Conservation (phyloP, 2,329 filamentous ascomycete species). For the Pseudogymnoascus sp. region DNA sequence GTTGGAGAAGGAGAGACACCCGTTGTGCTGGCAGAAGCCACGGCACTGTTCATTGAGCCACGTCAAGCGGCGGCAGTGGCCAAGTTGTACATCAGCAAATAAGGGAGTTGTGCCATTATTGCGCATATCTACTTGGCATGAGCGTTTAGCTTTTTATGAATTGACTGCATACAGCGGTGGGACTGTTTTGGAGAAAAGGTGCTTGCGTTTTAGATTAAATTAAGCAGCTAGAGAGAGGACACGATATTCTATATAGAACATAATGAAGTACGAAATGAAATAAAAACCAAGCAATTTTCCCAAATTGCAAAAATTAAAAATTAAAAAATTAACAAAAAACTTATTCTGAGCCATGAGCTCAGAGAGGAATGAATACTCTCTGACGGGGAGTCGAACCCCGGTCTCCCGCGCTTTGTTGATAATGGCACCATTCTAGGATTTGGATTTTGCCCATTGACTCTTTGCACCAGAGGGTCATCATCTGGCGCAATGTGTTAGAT, state of each 20-base stretch:
- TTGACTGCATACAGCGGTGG: neutral
- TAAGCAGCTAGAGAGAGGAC: neutral
- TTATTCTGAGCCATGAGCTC: slow-evolving; percentile 3
- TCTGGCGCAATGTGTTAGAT: no score
- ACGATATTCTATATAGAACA: neutral
- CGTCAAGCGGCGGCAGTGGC: slow-evolving; percentile 58
- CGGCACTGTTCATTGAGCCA: slow-evolving; percentile 82
- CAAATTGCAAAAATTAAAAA: neutral
- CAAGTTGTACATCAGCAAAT: slow-evolving; percentile 37
- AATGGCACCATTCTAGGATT: no score
- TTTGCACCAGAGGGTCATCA: no score
- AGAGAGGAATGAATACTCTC: slow-evolving; percentile 14
- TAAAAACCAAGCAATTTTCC: neutral
- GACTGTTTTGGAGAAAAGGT: neutral
- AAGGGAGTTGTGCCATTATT: neutral
- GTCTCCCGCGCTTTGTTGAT: slow-evolving; percentile 20
- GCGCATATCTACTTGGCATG: neutral
- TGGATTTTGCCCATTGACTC: no score
- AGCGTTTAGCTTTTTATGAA: neutral
- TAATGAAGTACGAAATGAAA: neutral
- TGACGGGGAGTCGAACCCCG: slow-evolving; percentile 25
- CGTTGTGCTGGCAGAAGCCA: slow-evolving; percentile 69
- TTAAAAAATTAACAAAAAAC: neutral
- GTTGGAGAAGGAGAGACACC: slow-evolving; percentile 55
- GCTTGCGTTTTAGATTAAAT: neutral